A percentile compares a stretch with the other conserved stretches of the same genome.
phyloP scores from a whole-genome alignment of 257 asterid species.

The Solanum sejunctum region DNA sequence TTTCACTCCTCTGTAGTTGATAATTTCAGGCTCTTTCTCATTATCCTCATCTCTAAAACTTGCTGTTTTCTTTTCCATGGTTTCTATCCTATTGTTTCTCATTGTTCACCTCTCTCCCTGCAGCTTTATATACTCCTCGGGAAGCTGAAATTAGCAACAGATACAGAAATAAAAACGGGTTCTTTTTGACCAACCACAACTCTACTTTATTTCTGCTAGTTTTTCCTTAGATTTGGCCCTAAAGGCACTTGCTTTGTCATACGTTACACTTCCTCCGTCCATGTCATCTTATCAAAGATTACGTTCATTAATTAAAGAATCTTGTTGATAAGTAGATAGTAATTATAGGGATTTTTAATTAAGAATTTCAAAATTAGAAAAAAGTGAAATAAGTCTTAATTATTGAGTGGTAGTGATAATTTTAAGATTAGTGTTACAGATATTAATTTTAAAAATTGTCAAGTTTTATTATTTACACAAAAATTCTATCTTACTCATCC shows the following conservation, averaged over 20 bases:
- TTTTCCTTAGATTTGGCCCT: background rate
- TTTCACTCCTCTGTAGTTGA: constrained; percentile 57
- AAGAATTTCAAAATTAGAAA: too few species aligned
- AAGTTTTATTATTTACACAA: too few species aligned
- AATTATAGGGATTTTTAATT: too few species aligned
- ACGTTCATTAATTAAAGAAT: background rate
- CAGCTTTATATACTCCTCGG: background rate
- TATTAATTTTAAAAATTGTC: too few species aligned
- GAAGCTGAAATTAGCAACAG: background rate
- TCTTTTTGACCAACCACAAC: background rate
- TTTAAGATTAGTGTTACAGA: too few species aligned
- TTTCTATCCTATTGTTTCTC: background rate
- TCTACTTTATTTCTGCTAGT: background rate
- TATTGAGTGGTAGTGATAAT: too few species aligned
- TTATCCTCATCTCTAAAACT: background rate
- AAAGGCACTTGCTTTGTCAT: background rate
- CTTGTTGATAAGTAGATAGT: too few species aligned
- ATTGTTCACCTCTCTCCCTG: background rate
- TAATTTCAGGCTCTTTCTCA: constrained; percentile 16
- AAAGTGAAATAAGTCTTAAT: too few species aligned
- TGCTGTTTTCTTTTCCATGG: background rate
- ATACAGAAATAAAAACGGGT: background rate
- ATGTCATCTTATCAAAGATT: background rate
- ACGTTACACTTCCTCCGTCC: background rate
- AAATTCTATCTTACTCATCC: too few species aligned